These are phyloP conservation scores for Thuja plicata DNA, from an alignment of 83 land plant genomes.

Conservation along the genomic window DNA sequence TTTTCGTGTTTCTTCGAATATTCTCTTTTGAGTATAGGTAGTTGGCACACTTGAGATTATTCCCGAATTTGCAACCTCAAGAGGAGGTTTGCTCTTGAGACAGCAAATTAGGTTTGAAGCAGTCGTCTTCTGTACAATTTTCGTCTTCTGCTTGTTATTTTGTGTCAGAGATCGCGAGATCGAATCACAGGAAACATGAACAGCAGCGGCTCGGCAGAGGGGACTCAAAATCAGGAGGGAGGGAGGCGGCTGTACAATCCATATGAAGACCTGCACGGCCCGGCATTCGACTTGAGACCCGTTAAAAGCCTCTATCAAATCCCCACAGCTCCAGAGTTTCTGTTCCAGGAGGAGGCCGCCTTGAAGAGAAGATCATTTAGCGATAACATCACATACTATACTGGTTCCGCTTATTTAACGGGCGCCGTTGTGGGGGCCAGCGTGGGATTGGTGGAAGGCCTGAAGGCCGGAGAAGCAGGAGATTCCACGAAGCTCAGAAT, in stretches of 20 bases:
- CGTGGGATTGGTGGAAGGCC: slow-evolving; percentile 52
- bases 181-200: background rate
- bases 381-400: slow-evolving; percentile 80
- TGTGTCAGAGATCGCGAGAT: background rate
- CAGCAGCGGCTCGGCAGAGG: background rate
- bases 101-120: too few relatives aligned
- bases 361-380: slow-evolving; percentile 67
- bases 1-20: too few relatives aligned
- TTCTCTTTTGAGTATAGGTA: too few relatives aligned
- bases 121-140: too few relatives aligned
- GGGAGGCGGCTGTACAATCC: slow-evolving; percentile 71
- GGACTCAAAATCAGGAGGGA: background rate
- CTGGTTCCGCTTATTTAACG: slow-evolving; percentile 76
- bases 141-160: too few relatives aligned
- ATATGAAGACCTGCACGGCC: slow-evolving; percentile 64
- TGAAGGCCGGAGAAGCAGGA: slow-evolving; percentile 52
- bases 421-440: slow-evolving; percentile 72
- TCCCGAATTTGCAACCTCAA: too few relatives aligned
- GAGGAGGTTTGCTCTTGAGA: too few relatives aligned
- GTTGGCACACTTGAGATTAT: too few relatives aligned
- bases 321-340: slow-evolving; percentile 80
- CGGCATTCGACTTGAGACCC: slow-evolving; percentile 33
- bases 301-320: slow-evolving; percentile 66
- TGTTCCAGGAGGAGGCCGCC: slow-evolving; percentile 75
- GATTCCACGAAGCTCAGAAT: slow-evolving; percentile 75